Evolutionary conservation across 169 alveolate species (phyloP), one percentile per base, ranked within the genome.

Genomic region (Plasmodium reichenowi): DNA sequence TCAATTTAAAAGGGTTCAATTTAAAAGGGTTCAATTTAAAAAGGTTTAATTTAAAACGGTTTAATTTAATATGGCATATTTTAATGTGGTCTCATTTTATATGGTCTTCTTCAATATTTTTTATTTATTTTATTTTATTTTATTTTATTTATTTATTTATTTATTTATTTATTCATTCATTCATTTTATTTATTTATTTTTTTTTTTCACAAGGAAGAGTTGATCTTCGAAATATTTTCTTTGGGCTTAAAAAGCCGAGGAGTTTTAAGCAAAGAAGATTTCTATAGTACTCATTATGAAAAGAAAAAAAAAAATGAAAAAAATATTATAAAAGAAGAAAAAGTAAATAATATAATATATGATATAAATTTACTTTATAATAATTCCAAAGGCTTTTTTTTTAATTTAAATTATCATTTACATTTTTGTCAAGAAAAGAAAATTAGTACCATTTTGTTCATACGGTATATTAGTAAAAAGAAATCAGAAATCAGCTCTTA

Each of bases 211-310:
- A 72, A 72, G 86, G 86, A 72, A 72, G 73, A 80, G 59, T 72
- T 80, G 5, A 62, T 80, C 24, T 80, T 80, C 38, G 90, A 80
- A 24, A 54, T 80, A 80, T 80, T 80, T 48, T 67, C 90, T 2
- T 62, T 80, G 43, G 90, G 90, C 2, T 50, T 80, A 10, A 68
- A 80, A 80, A 80, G 90, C 24, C 26, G 76, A 29, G 90, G 90
- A 12, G 59, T 80, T 20, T 56, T 80, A 68, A 80, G 90, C 50
- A 62, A 22, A 22, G 90, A 80, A 67, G 90, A 80, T 72, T 80
- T 80, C 47, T 26, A 68, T 48, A 80, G 90, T 50, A 80, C 70
- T 50, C 70, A 80, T 24, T 32, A 80, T 52, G 13, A 60, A 54
- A 67, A 56, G 45, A 67, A 56, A 43, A 38, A 67, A 26, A 72